Conservation (phyloP, 1,284 basidiomycete genomes). For the Agaricales sp. region DNA sequence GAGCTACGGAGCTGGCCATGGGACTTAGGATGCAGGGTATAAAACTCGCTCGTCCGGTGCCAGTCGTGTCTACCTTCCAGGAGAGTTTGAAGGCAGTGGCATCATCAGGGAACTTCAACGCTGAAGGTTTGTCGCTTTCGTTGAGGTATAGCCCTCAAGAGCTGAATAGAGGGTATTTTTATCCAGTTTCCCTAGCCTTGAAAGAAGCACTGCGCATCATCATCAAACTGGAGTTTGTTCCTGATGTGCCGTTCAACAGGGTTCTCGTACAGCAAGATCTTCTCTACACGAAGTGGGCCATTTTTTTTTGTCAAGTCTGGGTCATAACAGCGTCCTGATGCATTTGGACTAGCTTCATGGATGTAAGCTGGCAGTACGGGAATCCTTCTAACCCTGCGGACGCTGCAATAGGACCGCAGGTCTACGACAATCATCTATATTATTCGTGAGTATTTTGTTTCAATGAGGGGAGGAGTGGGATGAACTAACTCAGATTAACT, state of each 20-base stretch:
- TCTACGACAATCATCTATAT: slow-evolving; percentile 76
- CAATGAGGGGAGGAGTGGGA: neutral
- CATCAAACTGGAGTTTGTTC: neutral
- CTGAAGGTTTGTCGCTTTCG: slow-evolving; percentile 29
- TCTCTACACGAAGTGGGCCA: slow-evolving; percentile 5
- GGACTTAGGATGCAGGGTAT: slow-evolving; percentile 28
- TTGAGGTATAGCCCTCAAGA: too few relatives aligned
- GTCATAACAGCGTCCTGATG: slow-evolving; percentile 1
- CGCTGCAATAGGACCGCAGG: slow-evolving; percentile 55
- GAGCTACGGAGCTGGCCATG: slow-evolving; percentile 50
- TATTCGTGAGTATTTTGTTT: slow-evolving; percentile 36
- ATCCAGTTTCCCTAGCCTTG: neutral
- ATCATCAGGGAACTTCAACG: slow-evolving; percentile 24
- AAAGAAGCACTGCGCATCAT: neutral
- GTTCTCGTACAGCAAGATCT: neutral
- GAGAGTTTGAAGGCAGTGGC: slow-evolving; percentile 26
- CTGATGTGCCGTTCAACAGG: neutral
- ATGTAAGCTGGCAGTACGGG: slow-evolving; percentile 63
- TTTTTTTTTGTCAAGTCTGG: neutral
- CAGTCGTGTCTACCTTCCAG: slow-evolving; percentile 29
- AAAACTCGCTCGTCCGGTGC: slow-evolving; percentile 8
- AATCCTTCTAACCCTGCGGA: slow-evolving; percentile 59
- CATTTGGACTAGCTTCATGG: slow-evolving; percentile 51
- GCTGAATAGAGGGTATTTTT: too few relatives aligned
- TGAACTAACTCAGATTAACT: slow-evolving; percentile 4